Percentiles rank a stretch among this genome's conserved stretches.
Evolutionary conservation across 2,329 filamentous ascomycete species (phyloP).

Genomic region (Ceratocystis smalleyi): DNA sequence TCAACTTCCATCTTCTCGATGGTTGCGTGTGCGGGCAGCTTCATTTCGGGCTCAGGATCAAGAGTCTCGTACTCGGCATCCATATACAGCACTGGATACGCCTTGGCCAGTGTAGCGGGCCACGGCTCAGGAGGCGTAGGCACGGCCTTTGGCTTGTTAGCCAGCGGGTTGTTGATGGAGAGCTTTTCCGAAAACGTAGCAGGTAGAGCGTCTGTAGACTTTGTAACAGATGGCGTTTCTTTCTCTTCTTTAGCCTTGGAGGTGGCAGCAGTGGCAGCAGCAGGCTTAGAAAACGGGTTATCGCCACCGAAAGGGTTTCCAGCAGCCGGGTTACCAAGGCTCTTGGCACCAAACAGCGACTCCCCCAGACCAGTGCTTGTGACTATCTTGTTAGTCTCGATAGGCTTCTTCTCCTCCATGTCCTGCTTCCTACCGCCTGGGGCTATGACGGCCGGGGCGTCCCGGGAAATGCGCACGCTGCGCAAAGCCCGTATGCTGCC

Average conservation of each 20-base stretch:
- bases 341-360: conserved; percentile 52
- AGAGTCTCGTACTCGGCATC: conserved; percentile 90
- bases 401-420: conserved; percentile 25
- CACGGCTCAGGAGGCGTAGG: conserved; percentile 60
- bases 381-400: conserved; percentile 23
- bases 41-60: conserved; percentile 38
- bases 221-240: conserved; percentile 17
- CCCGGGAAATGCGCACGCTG: conserved; percentile 43
- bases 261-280: conserved; percentile 15
- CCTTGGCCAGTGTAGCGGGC: conserved; percentile 43
- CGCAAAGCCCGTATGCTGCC: conserved; percentile 68
- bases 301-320: conserved; percentile 38
- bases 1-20: conserved; percentile 30
- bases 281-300: conserved; percentile 43
- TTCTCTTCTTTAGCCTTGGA: conserved; percentile 6
- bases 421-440: conserved; percentile 23
- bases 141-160: conserved; percentile 21
- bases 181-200: conserved; percentile 61
- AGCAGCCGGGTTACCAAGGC: conserved; percentile 24
- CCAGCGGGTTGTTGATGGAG: conserved; percentile 46
- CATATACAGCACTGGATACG: conserved; percentile 65
- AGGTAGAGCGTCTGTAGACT: conserved; percentile 28
- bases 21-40: conserved; percentile 35
- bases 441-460: conserved; percentile 22
- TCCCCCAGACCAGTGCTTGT: conserved; percentile 39